Percentiles rank a stretch among this genome's conserved stretches.
These are phyloP conservation scores for Euphorbia tirucalli DNA, from an alignment of 345 rosid genomes.

Conservation along the genomic window DNA sequence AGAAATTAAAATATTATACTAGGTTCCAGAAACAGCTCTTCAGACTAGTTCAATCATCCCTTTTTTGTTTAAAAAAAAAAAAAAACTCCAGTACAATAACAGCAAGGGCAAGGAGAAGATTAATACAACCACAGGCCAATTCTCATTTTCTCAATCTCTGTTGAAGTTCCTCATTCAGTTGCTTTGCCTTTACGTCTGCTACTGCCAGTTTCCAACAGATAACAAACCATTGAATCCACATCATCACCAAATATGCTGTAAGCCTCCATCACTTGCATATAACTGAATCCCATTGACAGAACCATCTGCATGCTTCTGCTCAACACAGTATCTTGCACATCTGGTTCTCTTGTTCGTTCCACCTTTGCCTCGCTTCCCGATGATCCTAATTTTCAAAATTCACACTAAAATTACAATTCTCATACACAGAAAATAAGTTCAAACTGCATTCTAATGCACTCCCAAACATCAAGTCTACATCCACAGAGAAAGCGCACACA, in stretches of 20 bases:
- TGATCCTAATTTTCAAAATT: constrained; percentile 43
- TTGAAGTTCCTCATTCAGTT: constrained; percentile 43
- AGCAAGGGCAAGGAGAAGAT: too few species aligned
- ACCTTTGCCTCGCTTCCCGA: constrained; percentile 55
- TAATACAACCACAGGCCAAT: too few species aligned
- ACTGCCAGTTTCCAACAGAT: constrained; percentile 72
- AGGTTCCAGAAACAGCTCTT: too few species aligned
- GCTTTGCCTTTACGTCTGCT: constrained; percentile 85
- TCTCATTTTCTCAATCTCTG: not conserved
- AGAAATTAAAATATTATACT: too few species aligned
- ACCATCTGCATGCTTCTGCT: constrained; percentile 74
- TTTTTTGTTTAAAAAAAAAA: too few species aligned
- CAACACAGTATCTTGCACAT: constrained; percentile 41
- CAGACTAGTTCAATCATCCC: too few species aligned
- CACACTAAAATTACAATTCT: not conserved
- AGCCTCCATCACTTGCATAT: constrained; percentile 80
- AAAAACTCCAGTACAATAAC: too few species aligned
- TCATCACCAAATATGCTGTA: constrained; percentile 96
- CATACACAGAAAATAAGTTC: not conserved
- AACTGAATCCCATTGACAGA: constrained; percentile 94
- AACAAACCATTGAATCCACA: constrained; percentile 90
- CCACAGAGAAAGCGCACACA: too few species aligned
- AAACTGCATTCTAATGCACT: too few species aligned
- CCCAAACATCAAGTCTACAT: too few species aligned
- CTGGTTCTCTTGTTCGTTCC: constrained; percentile 39